Conservation (phyloP, 768 basidiomycete genomes). For the Astraeus odoratus region DNA sequence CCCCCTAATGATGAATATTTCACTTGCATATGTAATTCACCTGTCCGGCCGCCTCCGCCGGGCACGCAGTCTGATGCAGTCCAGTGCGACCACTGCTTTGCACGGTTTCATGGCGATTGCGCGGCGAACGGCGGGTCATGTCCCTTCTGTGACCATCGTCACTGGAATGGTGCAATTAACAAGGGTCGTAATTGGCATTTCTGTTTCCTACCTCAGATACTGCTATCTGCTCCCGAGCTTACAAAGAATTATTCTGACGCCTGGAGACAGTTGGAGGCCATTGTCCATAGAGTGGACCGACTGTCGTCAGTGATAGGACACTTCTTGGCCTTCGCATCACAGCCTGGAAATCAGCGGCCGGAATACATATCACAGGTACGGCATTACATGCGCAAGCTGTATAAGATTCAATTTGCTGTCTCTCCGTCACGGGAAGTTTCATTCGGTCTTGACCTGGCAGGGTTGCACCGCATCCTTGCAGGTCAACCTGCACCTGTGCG, state of each 20-base stretch:
- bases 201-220: slow-evolving; percentile 66
- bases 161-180: slow-evolving; percentile 82
- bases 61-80: slow-evolving; percentile 76
- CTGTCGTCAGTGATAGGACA: slow-evolving; percentile 70
- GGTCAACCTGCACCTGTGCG: slow-evolving; percentile 47
- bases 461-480: slow-evolving; percentile 75
- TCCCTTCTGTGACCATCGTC: slow-evolving; percentile 86
- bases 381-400: slow-evolving; percentile 87
- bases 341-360: slow-evolving; percentile 61
- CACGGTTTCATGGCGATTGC: slow-evolving; percentile 79
- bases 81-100: slow-evolving; percentile 85
- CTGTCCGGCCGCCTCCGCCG: slow-evolving; percentile 75
- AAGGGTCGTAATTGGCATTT: slow-evolving; percentile 83
- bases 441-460: slow-evolving; percentile 76
- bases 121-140: slow-evolving; percentile 87
- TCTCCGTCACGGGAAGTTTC: slow-evolving; percentile 76
- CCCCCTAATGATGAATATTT: slow-evolving; percentile 77
- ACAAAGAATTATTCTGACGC: slow-evolving; percentile 73
- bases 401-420: slow-evolving; percentile 85
- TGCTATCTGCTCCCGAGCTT: slow-evolving; percentile 69
- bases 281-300: slow-evolving; percentile 74
- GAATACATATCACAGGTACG: slow-evolving; percentile 79
- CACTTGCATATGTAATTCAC: slow-evolving; percentile 73
- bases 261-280: slow-evolving; percentile 73
- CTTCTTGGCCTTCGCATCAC: slow-evolving; percentile 68